Percentiles rank a stretch among this genome's conserved stretches.
Conservation (phyloP, 352 stramenopile genomes). For the Pythium dissimile region DNA sequence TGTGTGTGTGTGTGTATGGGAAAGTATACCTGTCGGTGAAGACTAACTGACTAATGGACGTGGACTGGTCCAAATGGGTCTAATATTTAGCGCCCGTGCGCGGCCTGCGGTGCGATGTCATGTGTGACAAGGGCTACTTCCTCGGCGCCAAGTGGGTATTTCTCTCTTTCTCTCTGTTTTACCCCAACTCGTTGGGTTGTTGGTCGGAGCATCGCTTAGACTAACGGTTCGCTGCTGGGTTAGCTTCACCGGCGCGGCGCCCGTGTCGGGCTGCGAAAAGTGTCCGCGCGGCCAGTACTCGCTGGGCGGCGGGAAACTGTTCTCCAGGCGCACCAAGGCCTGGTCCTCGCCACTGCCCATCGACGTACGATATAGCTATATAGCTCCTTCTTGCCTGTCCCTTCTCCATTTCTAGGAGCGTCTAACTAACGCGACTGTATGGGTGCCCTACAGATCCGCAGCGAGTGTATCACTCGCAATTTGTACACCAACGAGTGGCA, state of each 20-base stretch:
- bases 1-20: not conserved
- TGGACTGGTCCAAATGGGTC: not conserved
- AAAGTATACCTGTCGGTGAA: not conserved
- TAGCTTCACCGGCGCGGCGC: constrained; percentile 54
- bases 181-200: constrained; percentile 24
- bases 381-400: no score
- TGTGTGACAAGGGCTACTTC: constrained; percentile 66
- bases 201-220: not conserved
- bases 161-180: no score
- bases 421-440: no score
- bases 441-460: constrained; percentile 57
- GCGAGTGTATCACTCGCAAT: constrained; percentile 72
- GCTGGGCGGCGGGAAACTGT: constrained; percentile 68
- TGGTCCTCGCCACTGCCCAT: constrained; percentile 58
- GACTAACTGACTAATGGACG: not conserved
- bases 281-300: constrained; percentile 76
- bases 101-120: constrained; percentile 63
- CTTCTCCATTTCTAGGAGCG: no score
- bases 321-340: constrained; percentile 61
- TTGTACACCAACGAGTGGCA: constrained; percentile 75
- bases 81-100: constrained; percentile 50
- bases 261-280: constrained; percentile 68
- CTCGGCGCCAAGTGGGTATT: constrained; percentile 83
- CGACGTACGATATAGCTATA: constrained; percentile 27
- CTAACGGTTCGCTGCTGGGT: not conserved